phyloP scores from a whole-genome alignment of 2,329 filamentous ascomycete genomes.

The Hymenoscyphus albidus region DNA sequence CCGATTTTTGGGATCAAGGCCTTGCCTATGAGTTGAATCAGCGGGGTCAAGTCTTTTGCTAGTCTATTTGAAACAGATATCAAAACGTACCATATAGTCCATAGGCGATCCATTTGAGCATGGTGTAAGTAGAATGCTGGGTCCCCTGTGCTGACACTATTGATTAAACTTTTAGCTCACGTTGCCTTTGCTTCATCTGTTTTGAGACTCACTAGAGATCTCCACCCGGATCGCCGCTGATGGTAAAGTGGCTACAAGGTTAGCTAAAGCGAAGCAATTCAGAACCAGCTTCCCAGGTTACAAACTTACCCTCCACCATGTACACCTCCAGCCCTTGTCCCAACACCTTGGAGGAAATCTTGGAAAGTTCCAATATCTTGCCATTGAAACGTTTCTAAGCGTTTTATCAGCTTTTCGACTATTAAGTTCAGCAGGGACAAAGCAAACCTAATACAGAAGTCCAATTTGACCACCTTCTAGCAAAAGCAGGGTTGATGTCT shows the following conservation, averaged over 20 bases:
- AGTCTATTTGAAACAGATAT: background rate
- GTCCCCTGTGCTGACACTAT: constrained; percentile 39
- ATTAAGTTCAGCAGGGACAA: background rate
- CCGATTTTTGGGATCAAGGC: constrained; percentile 31
- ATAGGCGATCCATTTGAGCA: constrained; percentile 38
- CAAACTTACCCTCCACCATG: constrained; percentile 18
- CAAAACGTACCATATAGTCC: constrained; percentile 7
- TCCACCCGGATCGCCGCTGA: constrained; percentile 42
- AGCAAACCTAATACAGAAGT: constrained; percentile 6
- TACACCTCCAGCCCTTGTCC: background rate
- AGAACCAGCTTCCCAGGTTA: background rate
- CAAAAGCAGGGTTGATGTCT: background rate
- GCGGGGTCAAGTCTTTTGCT: background rate
- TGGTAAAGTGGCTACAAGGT: constrained; percentile 35
- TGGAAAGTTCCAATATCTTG: constrained; percentile 4
- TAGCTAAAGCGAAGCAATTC: background rate
- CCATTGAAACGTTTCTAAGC: background rate
- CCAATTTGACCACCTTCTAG: constrained; percentile 3
- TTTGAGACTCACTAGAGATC: constrained; percentile 35
- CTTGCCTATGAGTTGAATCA: constrained; percentile 9
- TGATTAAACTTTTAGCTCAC: background rate
- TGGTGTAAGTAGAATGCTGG: constrained; percentile 46
- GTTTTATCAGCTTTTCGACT: background rate
- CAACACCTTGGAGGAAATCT: constrained; percentile 2
- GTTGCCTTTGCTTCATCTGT: background rate